Base-by-base conservation (phyloP, 345 rosid species). In the Anacardium occidentale region DNA sequence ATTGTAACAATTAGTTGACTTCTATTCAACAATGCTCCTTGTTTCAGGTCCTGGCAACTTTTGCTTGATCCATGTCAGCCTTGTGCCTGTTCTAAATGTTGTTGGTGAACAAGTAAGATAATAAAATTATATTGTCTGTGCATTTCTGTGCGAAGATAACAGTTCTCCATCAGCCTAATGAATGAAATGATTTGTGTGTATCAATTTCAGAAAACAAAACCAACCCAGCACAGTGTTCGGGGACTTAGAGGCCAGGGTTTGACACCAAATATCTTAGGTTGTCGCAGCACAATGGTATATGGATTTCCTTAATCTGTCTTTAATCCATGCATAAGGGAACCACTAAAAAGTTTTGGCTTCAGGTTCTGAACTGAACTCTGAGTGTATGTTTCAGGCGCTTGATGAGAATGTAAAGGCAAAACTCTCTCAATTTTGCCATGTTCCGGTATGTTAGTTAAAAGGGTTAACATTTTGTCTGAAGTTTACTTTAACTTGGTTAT, bases 1-100 rank as follows among this genome's bases (percentile, higher is more conserved):
- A 24, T 68, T 15, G 12, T 42, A 15, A 15, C 50, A 58, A 59
- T 42, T 57, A 42, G 18, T 52, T 52, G 37, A 58, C 54, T 60
- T 22, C 14, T 17, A 52, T 58, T 59, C 58, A 34, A 42, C 14
- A 5, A 32, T 71, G 60, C 75, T 76, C 56, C 53, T 48, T 73
- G 55, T 77, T 67, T 54, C 79, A 96, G 99, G 99, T 26, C 66
- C 82, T 74, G 97, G 88, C 8, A 96, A 96, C 70, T 93, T 96
- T 67, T 96, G 98, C 87, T 79, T 96, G 86, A 79, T 96, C 78
- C 99, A 96, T 83, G 98, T 96, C 78, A 96, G 99, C 82, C 95
- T 96, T 73, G 97, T 96, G 56, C 99, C 99, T 72, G 98, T 96
- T 62, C 74, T 96, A 64, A 91, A 82, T 82, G 98, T 90, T 64